Conservation (phyloP, 1,284 basidiomycete genomes). For the Anthracocystis panici-leucophaei region DNA sequence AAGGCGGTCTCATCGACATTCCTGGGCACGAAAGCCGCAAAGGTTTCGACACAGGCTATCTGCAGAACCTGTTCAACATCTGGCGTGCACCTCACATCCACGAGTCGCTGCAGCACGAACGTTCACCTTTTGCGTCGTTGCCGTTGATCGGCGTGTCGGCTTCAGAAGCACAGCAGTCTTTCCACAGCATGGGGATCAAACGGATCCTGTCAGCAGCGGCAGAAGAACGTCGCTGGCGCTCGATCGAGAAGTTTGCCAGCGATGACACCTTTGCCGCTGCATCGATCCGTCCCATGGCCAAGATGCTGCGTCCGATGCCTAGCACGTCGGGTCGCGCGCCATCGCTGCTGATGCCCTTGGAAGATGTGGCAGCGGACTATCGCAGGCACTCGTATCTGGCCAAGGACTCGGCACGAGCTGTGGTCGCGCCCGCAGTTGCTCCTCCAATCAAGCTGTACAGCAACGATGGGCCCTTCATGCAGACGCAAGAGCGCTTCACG, state of each 20-base stretch:
- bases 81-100: constrained; percentile 88
- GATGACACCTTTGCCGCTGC: constrained; percentile 76
- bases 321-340: constrained; percentile 57
- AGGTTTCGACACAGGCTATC: constrained; percentile 76
- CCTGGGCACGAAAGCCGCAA: constrained; percentile 76
- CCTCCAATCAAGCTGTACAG: constrained; percentile 83
- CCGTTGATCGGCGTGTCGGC: constrained; percentile 77
- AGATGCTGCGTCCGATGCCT: constrained; percentile 68
- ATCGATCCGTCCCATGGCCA: constrained; percentile 68
- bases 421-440: constrained; percentile 83
- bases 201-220: constrained; percentile 72
- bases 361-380: constrained; percentile 75
- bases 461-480: constrained; percentile 82
- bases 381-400: constrained; percentile 85
- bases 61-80: constrained; percentile 85
- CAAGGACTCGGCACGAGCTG: constrained; percentile 82
- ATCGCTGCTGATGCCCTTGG: constrained; percentile 74
- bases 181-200: constrained; percentile 75
- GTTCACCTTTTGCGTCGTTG: constrained; percentile 79
- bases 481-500: constrained; percentile 75
- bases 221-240: constrained; percentile 46
- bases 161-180: constrained; percentile 75
- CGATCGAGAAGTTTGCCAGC: constrained; percentile 69
- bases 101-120: constrained; percentile 76
- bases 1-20: constrained; percentile 80